These are phyloP conservation scores for Aurantiochytrium sp. DNA, from an alignment of 108 stramenopile species.

Conservation along the genomic window DNA sequence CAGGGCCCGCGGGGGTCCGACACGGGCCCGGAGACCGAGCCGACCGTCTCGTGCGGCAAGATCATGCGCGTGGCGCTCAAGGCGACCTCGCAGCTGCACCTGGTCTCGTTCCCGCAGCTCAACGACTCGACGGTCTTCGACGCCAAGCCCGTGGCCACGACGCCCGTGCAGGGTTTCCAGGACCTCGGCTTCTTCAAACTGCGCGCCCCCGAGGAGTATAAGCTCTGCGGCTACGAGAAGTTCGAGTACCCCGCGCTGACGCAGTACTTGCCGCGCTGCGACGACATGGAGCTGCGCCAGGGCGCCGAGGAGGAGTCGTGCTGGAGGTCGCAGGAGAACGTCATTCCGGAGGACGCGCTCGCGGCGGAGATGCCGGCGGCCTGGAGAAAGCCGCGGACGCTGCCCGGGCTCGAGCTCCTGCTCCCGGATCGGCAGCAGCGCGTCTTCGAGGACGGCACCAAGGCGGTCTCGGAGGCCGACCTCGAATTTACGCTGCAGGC, in stretches of 20 bases:
- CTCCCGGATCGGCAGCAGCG: background rate
- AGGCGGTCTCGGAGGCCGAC: background rate
- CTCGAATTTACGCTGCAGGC: background rate
- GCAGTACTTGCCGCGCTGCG: background rate
- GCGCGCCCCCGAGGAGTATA: background rate
- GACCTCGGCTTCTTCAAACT: background rate
- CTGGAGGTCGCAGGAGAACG: background rate
- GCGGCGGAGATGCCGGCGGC: background rate
- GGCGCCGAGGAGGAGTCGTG: background rate
- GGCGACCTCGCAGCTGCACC: background rate
- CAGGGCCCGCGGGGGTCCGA: no score
- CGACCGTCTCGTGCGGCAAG: background rate
- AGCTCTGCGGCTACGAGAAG: background rate
- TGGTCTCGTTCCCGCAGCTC: background rate
- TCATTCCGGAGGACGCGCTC: background rate
- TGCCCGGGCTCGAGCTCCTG: background rate
- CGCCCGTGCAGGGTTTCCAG: background rate
- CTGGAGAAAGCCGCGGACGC: background rate
- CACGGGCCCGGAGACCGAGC: background rate
- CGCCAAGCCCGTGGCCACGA: background rate
- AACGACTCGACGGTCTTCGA: conserved; percentile 3
- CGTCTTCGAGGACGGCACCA: background rate
- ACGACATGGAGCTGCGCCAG: background rate
- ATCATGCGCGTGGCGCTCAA: background rate
- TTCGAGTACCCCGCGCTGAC: background rate